These are phyloP conservation scores for Termitomyces eurrhizus DNA, from an alignment of 768 basidiomycete species.

Conservation along the genomic window DNA sequence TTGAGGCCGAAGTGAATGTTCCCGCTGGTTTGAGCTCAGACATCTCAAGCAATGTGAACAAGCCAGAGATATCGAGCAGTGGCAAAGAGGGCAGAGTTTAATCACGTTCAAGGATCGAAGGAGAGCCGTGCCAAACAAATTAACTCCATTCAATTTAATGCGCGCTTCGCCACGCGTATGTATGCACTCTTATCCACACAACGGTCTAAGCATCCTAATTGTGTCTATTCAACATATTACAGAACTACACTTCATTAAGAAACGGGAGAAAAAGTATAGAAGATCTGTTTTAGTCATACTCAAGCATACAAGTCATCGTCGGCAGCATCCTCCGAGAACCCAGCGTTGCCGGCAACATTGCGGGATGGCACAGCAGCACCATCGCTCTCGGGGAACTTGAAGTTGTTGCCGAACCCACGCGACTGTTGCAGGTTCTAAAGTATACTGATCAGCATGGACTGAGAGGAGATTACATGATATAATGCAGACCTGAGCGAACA, in stretches of 20 bases:
- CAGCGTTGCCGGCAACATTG: slow-evolving; percentile 54
- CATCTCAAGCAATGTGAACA: slow-evolving; percentile 9
- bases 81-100: not conserved
- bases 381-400: slow-evolving; percentile 93
- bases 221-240: slow-evolving; percentile 3
- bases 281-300: slow-evolving; percentile 12
- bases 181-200: not conserved
- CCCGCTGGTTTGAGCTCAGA: slow-evolving; percentile 13
- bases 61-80: not conserved
- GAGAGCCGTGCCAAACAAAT: not conserved
- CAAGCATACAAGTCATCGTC: slow-evolving; percentile 93
- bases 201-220: not conserved
- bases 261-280: not conserved
- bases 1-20: slow-evolving; percentile 34
- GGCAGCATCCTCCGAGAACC: slow-evolving; percentile 73
- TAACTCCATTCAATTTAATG: slow-evolving; percentile 1
- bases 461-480: slow-evolving; percentile 5
- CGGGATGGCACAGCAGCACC: slow-evolving; percentile 32
- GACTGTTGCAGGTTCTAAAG: slow-evolving; percentile 83
- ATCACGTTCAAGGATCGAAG: not conserved
- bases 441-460: slow-evolving; percentile 9
- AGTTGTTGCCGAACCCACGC: slow-evolving; percentile 88
- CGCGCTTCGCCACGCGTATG: slow-evolving; percentile 2
- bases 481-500: slow-evolving; percentile 78
- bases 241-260: slow-evolving; percentile 7